These are phyloP conservation scores for Xylona heveae DNA, from an alignment of 495 filamentous ascomycete species.

Conservation along the genomic window DNA sequence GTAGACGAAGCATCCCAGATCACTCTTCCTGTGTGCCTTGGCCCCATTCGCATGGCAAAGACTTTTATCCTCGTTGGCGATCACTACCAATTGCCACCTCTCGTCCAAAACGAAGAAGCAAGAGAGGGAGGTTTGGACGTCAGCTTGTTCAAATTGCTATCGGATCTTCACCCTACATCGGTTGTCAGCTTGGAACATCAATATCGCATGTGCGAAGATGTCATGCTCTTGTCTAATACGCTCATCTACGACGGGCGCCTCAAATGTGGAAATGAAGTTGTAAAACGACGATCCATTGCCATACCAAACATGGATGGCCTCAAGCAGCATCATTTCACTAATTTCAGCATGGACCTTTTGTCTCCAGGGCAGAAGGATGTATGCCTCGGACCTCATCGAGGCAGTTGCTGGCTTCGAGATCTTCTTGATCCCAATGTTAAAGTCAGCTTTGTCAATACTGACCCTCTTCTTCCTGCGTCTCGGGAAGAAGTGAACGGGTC, in stretches of 20 bases:
- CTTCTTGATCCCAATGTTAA: conserved; percentile 45
- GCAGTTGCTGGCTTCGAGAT: conserved; percentile 65
- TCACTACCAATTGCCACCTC: conserved; percentile 82
- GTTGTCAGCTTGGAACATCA: conserved; percentile 86
- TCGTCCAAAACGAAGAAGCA: conserved; percentile 83
- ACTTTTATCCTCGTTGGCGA: conserved; percentile 92
- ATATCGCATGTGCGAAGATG: conserved; percentile 93
- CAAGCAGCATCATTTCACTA: conserved; percentile 30
- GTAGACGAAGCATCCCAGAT: conserved; percentile 97
- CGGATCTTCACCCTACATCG: conserved; percentile 63
- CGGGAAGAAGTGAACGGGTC: conserved; percentile 54
- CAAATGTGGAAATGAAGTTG: conserved; percentile 63
- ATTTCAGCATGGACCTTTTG: conserved; percentile 12
- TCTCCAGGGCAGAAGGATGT: conserved; percentile 16
- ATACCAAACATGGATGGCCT: conserved; percentile 32
- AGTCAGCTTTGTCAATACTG: conserved; percentile 77
- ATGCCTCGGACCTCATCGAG: conserved; percentile 27
- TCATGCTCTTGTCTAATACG: conserved; percentile 83
- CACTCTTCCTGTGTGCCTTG: conserved; percentile 80
- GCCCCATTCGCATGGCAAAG: conserved; percentile 81
- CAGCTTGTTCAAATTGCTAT: conserved; percentile 82
- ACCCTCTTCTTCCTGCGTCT: conserved; percentile 37
- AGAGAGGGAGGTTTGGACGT: conserved; percentile 72
- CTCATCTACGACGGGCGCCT: conserved; percentile 80
- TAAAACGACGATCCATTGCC: conserved; percentile 39